Evolutionary conservation across 1,139 yeast genomes (phyloP), one percentile per base, ranked within the genome.

Genomic region (Saccharomyces hybrid): DNA sequence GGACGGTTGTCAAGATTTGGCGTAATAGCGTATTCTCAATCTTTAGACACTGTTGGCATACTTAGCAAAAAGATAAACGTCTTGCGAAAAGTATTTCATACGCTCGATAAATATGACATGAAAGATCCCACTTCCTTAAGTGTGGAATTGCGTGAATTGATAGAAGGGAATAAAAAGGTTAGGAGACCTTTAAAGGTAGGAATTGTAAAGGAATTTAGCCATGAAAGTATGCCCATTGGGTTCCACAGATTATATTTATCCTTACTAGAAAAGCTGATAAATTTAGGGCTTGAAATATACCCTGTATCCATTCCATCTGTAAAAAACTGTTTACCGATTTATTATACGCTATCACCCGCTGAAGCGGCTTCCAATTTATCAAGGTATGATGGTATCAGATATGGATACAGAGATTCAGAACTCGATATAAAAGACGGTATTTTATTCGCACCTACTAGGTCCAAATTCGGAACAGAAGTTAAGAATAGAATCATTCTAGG

Each of bases 1-100:
- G 99, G 99, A 0, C 75, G 96, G 38, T 73, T 95, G 2, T 90
- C 97, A 0, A 75, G 99, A 54, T 84, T 90, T 84, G 99, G 99
- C 1, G 88, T 93, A 11, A 75, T 91, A 3, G 84, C 97, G 0
- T 93, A 90, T 71, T 97, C 98, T 0, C 98, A 95, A 68, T 85
- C 95, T 31, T 75, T 95, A 52, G 99, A 95, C 68, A 90, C 98
- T 0, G 97, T 95, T 8, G 99, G 99, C 0, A 79, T 95, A 0
- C 55, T 91, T 46, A 75, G 90, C 0, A 75, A 75, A 16, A 74
- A 79, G 47, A 60, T 86, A 4, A 71, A 66, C 0, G 64, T 73
- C 0, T 61, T 86, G 1, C 66, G 70, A 47, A 67, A 70, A 16
- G 88, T 85, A 0, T 91, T 78, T 65, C 58, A 69, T 1, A 75